These are phyloP conservation scores for Mikania micrantha DNA, from an alignment of 129 eudicot genomes.

Conservation along the genomic window DNA sequence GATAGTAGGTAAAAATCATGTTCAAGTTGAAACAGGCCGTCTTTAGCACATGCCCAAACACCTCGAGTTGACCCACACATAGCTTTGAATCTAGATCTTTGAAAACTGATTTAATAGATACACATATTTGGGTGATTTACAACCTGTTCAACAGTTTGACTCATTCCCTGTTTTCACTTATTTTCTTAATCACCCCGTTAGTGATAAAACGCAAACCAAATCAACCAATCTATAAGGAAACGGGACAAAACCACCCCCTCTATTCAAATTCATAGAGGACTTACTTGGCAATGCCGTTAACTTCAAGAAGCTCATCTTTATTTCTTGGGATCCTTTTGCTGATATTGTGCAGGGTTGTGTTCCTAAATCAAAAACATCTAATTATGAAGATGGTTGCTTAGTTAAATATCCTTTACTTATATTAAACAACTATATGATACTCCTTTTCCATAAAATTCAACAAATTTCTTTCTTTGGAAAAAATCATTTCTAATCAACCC, in stretches of 20 bases:
- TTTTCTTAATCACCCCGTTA: too few species aligned
- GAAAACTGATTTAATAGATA: neutral
- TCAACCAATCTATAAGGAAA: neutral
- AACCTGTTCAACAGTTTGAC: neutral
- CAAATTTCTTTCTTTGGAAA: neutral
- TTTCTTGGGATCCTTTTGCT: conserved; percentile 57
- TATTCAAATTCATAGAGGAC: conserved; percentile 16
- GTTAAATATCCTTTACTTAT: too few species aligned
- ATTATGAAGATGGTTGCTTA: neutral
- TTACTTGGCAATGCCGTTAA: conserved; percentile 80
- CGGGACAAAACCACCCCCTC: neutral
- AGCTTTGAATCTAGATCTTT: neutral
- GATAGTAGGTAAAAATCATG: too few species aligned
- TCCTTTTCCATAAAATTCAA: neutral
- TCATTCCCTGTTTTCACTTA: neutral
- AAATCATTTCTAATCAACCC: neutral
- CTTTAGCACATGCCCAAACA: neutral
- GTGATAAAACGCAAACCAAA: neutral
- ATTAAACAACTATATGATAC: too few species aligned
- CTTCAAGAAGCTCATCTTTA: conserved; percentile 76
- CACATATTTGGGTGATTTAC: neutral
- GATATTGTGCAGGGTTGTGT: conserved; percentile 39
- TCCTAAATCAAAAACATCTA: conserved; percentile 37
- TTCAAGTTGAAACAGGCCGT: neutral
- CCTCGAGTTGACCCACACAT: neutral